phyloP scores from a whole-genome alignment of 2,329 filamentous ascomycete species.

The Metarhizium rileyi region DNA sequence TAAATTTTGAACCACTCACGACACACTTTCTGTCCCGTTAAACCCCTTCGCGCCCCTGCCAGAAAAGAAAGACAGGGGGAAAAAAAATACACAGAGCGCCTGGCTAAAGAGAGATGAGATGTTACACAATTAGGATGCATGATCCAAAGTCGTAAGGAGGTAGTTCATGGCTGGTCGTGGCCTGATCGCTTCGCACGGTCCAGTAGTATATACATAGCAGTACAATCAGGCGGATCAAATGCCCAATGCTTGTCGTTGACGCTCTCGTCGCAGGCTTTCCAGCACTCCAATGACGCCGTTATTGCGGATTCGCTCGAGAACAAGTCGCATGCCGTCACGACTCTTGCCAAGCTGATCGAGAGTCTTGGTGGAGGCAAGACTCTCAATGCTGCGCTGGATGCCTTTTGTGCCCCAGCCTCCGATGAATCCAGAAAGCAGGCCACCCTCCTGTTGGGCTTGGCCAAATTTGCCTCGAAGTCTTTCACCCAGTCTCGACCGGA shows the following conservation, averaged over 20 bases:
- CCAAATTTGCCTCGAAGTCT: slow-evolving; percentile 47
- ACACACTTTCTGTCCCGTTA: too few species aligned
- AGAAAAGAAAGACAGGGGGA: too few species aligned
- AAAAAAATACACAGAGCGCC: slow-evolving; percentile 24
- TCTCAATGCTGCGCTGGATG: slow-evolving; percentile 73
- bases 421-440: slow-evolving; percentile 40
- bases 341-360: slow-evolving; percentile 71
- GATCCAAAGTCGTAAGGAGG: slow-evolving; percentile 9
- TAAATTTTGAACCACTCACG: background rate
- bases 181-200: background rate
- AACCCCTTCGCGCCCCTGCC: too few species aligned
- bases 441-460: slow-evolving; percentile 35
- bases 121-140: slow-evolving; percentile 22
- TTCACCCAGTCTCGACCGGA: slow-evolving; percentile 63
- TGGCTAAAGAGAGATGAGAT: slow-evolving; percentile 23
- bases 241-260: slow-evolving; percentile 20
- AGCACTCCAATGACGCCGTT: slow-evolving; percentile 49
- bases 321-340: slow-evolving; percentile 73
- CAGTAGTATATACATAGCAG: slow-evolving; percentile 2
- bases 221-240: slow-evolving; percentile 5
- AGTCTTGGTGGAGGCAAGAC: slow-evolving; percentile 66
- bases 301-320: slow-evolving; percentile 59
- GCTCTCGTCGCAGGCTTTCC: slow-evolving; percentile 41
- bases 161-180: background rate
- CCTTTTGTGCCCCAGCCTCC: slow-evolving; percentile 55